Base-by-base conservation (phyloP, 2,329 filamentous ascomycete genomes). In the Parastagonospora avenae region DNA sequence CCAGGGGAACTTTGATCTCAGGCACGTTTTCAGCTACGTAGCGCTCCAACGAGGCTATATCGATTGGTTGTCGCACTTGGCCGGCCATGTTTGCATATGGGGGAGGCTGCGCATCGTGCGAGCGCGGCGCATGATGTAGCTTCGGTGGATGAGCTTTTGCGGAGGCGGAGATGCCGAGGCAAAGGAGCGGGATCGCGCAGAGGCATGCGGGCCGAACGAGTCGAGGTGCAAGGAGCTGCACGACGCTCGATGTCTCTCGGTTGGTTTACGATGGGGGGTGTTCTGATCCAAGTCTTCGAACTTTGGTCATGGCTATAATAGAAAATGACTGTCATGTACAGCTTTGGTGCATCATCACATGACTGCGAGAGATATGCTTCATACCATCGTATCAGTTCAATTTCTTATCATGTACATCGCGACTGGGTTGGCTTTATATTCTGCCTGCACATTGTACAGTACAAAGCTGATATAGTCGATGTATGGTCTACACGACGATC, bases 61-160 rank as follows among this genome's bases (percentile, higher is more conserved):
- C 90, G 70, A 99, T 95, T 37, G 91, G 90, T 73, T 99, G 94
- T 72, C 94, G 87, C 51, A 99, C 87, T 57, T 82, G 82, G 64
- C 93, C 93, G 46, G 94, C 93, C 93, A 97, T 88, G 54, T 45
- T 73, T 59, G 51, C 37, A 50, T 56, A 44, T 40, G 57, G 39
- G 50, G 46, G 39, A 41, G 38, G 42, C 29, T 54, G 52, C 44
- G 50, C 62, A 58, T 63, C 50, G 48, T 42, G 41, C 37, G 48
- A 49, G 46, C 45, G 48, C 42, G 38, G 46, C 42, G 41, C 37
- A 30, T 54, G 40, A 59, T 52, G 53, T 60, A 60, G 42, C 32
- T 41, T 36, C 11, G 46, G 50, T 51, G 57, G 57, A 48, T 50
- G 46, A 54, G 48, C 46, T 30, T 43, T 48, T 42, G 39, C 48